Base-by-base conservation (phyloP, 148 eudicot species). In the Rhododendron simsii region DNA sequence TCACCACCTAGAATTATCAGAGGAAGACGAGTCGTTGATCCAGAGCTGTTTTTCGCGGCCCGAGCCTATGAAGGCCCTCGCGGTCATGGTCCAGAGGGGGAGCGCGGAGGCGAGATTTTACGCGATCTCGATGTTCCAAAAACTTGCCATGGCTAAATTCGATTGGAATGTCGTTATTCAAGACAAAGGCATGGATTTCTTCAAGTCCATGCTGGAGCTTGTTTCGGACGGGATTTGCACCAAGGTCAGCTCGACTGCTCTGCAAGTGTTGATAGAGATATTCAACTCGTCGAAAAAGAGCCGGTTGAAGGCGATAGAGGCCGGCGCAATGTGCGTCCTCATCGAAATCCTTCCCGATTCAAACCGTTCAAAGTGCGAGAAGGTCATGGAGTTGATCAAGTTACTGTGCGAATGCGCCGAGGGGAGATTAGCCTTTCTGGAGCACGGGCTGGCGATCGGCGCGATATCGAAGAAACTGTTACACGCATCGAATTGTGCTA, bases 301-400 rank as follows among this genome's bases (percentile, higher is more conserved):
- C 51, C 45, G 90, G 21, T n/a, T 89, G 16, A 89, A 90, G 44
- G 90, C 90, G 16, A 87, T 92, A 1, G 92, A 92, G 76, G 90
- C 91, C 1, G 94, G 94, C 12, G 92, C 91, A 4, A 41, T 92
- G 1, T 88, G 92, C 30, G 87, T 91, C n/a, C 80, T 92, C 30
- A 76, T 92, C 15, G 94, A 92, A 88, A 86, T 89, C 41, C 86
- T 92, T n/a, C 92, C 91, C 0, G 92, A 92, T 4, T 88, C 92
- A 4, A 89, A 69, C 51, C 44, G 83, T 33, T 88, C 94, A 0
- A 92, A 85, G 50, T 85, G 91, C 15, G 94, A 92, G 82, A 90
- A 86, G 48, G 87, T 89, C 1, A 33, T 92, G 88, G 39, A 83
- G 74, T 3, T 92, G 73, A 88, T 92, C 12, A 92, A 88, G 75